phyloP scores from a whole-genome alignment of 768 basidiomycete species.

The Peribolospora kevripleyi region DNA sequence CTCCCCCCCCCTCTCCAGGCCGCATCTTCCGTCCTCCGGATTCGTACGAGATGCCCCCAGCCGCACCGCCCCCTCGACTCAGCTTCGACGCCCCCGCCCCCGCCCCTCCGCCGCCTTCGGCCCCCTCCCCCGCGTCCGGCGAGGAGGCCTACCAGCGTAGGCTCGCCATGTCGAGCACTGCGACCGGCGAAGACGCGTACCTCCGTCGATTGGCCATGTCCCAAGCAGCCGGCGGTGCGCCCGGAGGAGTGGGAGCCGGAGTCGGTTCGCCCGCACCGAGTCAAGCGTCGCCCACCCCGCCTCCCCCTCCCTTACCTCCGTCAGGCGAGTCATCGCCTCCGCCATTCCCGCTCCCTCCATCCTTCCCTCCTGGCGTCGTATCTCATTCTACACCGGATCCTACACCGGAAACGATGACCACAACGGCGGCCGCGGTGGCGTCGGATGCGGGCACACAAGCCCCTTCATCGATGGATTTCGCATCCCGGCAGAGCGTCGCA shows the following conservation, averaged over 20 bases:
- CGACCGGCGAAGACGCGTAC: slow-evolving; percentile 21
- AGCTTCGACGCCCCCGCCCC: slow-evolving; percentile 9
- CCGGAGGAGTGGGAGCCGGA: too few species aligned
- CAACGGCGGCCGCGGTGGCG: too few species aligned
- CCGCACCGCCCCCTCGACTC: slow-evolving; percentile 3
- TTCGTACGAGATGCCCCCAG: slow-evolving; percentile 29
- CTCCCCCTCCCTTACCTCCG: slow-evolving; percentile 3
- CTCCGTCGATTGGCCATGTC: slow-evolving; percentile 51
- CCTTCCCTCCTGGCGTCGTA: neutral
- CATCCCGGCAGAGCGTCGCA: slow-evolving; percentile 24
- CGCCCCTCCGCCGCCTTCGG: slow-evolving; percentile 14
- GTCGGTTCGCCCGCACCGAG: too few species aligned
- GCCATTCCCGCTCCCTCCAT: slow-evolving; percentile 22
- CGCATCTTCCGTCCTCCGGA: slow-evolving; percentile 15
- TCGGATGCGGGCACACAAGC: neutral
- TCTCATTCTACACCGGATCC: neutral
- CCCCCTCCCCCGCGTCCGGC: slow-evolving; percentile 31
- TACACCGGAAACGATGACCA: neutral
- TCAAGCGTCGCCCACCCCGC: slow-evolving; percentile 1
- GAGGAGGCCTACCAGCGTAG: slow-evolving; percentile 29
- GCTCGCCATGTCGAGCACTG: too few species aligned
- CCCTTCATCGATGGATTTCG: slow-evolving; percentile 1
- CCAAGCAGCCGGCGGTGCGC: too few species aligned
- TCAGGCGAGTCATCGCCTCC: slow-evolving; percentile 1
- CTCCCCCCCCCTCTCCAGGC: neutral